Evolutionary conservation across 1,284 basidiomycete species (phyloP), one percentile per base, ranked within the genome.

Genomic region (Ganoderma meredithae): DNA sequence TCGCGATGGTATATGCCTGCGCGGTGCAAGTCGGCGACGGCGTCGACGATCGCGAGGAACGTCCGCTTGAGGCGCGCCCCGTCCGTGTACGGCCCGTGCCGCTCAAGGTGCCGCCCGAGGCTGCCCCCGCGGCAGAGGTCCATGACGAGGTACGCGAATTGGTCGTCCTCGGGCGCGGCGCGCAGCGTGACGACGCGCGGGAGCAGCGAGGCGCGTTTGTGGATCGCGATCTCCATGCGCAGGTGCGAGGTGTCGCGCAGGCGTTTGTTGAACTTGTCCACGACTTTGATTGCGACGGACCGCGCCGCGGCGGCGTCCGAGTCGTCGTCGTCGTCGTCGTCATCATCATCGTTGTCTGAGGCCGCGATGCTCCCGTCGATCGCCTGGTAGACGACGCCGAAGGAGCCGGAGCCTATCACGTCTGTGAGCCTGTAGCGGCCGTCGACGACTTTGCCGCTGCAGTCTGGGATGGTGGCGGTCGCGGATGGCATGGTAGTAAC

Each of bases 1-100:
- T 92, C 90, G 39, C 89, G 88, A 76, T 91, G 90, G 78, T 84
- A 90, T 76, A 91, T 85, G 53, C 86, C 85, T 60, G 84, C 76
- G 31, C 77, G 72, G 78, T 91, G 90, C 76, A 88, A 87, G 72
- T 84, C 84, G 44, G 85, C 80, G 65, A 92, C 84, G 5, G 88
- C 86, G 70, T 89, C 87, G 74, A 90, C 76, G 70, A 92, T 83
- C 75, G 88, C 86, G 52, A 87, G 77, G 78, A 88, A 88, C 47
- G 86, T 81, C 41, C 74, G 72, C 62, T 79, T 82, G 75, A 88
- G 84, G 66, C 85, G 77, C 25, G 74, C 75, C 73, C 86, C 84
- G 77, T 85, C 80, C 40, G 82, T 76, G 77, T 88, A 89, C n/a
- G 70, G 53, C 44, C 79, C 77, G 65, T 84, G 83, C 3, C 78